Base-by-base conservation (phyloP, 768 basidiomycete genomes). In the Termitomyces sp. region DNA sequence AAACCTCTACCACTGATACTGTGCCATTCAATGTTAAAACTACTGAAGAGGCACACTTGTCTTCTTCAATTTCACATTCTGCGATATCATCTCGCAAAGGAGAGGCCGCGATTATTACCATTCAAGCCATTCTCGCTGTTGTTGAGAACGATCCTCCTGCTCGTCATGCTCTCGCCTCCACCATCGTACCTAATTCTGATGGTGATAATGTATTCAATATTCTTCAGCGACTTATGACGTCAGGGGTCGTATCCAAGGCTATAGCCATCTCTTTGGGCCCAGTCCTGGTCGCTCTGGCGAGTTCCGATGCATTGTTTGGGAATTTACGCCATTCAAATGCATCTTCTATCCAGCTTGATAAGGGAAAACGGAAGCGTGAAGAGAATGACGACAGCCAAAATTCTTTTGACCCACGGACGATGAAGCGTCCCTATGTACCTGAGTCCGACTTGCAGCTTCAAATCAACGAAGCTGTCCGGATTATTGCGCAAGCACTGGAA, bases 301-400 rank as follows among this genome's bases (percentile, higher is more conserved):
- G 82, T 53, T 87, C 85, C 0, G 83, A 85, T 45, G 64, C 68
- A 10, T 77, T 90, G 6, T 90, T 91, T 64, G 79, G 83, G 2
- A 79, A 75, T 17, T 73, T 88, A 57, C 80, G 81, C 44, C 82
- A 80, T 53, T 87, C 85, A 8, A 81, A 84, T 51, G 81, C 83
- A 14, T 70, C 86, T 24, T 77, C 81, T 0, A 74, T 82, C 5
- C 80, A 85, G 57, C 78, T 85, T 1, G 82, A 86, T 65, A 82
- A 79, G 60, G 84, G 85, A n/a, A 90, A 91, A 66, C 81, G 89
- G 41, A 90, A 87, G 66, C 80, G 88, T 4, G 84, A 84, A 54
- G 78, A 80, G 55, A 70, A 66, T 22, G 81, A 80, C 35, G 74
- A 70, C 30, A 69, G 65, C 6, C 64, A 64, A n/a, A 68, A 65